A percentile compares a stretch with the other conserved stretches of the same genome.
phyloP scores from a whole-genome alignment of 2,329 filamentous ascomycete genomes.

The Ophiognomonia clavigignenti-juglandacearum region DNA sequence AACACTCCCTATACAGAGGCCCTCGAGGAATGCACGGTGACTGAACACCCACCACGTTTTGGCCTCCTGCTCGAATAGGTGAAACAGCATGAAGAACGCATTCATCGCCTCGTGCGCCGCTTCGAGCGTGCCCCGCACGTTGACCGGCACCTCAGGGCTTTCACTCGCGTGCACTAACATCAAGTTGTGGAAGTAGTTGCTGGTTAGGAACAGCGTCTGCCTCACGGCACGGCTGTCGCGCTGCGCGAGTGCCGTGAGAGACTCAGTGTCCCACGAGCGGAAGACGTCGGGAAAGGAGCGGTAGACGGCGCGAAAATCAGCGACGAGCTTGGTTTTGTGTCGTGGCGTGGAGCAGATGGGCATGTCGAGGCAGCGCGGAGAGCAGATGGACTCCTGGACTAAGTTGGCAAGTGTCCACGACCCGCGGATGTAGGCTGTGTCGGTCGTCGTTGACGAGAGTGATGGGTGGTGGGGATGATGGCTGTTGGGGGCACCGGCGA shows the following conservation, averaged over 20 bases:
- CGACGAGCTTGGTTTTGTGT: conserved; percentile 65
- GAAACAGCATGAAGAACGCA: conserved; percentile 70
- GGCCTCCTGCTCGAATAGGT: conserved; percentile 64
- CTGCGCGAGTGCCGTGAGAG: conserved; percentile 51
- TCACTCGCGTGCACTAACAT: conserved; percentile 74
- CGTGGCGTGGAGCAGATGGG: conserved; percentile 65
- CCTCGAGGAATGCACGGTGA: conserved; percentile 74
- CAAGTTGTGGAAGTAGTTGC: conserved; percentile 77
- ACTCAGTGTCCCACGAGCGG: conserved; percentile 60
- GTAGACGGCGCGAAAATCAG: conserved; percentile 66
- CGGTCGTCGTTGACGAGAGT: too few relatives aligned
- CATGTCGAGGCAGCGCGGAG: conserved; percentile 66
- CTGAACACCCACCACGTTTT: conserved; percentile 84
- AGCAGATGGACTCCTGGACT: conserved; percentile 72
- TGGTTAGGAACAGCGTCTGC: conserved; percentile 74
- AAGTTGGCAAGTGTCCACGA: conserved; percentile 77
- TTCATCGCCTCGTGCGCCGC: conserved; percentile 71
- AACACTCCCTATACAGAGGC: conserved; percentile 61
- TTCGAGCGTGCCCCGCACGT: conserved; percentile 66
- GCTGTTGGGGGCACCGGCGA: conserved; percentile 40
- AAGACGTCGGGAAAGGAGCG: conserved; percentile 68
- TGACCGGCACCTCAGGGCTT: conserved; percentile 57
- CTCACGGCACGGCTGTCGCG: conserved; percentile 63
- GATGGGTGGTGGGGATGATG: conserved; percentile 55
- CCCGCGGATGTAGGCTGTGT: conserved; percentile 67